phyloP scores from a whole-genome alignment of 208 protist species.

The Trypanosoma melophagium region DNA sequence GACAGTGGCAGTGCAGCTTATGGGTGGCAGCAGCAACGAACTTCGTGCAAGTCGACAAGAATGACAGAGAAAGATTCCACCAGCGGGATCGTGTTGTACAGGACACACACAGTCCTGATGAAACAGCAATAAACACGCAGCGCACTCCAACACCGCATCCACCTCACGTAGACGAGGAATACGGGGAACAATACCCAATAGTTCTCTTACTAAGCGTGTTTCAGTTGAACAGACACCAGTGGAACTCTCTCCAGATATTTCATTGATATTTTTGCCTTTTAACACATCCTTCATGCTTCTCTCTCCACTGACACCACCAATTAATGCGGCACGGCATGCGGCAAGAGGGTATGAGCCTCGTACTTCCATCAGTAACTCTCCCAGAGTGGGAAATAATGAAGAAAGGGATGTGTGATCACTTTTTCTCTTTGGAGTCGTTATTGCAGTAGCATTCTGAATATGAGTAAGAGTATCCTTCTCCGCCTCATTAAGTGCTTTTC shows the following conservation, averaged over 20 bases:
- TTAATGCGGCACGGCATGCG: conserved; percentile 27
- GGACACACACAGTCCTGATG: conserved; percentile 77
- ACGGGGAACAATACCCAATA: conserved; percentile 30
- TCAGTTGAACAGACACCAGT: background rate
- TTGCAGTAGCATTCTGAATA: background rate
- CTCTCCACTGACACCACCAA: conserved; percentile 14
- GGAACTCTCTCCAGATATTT: background rate
- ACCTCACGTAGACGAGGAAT: conserved; percentile 51
- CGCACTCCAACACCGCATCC: conserved; percentile 78
- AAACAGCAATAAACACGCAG: conserved; percentile 65
- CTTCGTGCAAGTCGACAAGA: conserved; percentile 51
- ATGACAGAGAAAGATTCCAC: conserved; percentile 69
- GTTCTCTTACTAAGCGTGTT: conserved; percentile 15
- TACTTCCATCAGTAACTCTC: conserved; percentile 13
- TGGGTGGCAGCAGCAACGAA: background rate
- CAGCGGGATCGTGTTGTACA: conserved; percentile 50
- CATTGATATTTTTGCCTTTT: background rate
- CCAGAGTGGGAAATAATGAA: conserved; percentile 1
- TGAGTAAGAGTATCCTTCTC: background rate
- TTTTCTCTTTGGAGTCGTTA: background rate
- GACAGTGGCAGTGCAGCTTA: conserved; percentile 5
- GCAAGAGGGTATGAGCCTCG: conserved; percentile 9
- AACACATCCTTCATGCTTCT: conserved; percentile 23
- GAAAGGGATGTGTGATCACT: background rate
- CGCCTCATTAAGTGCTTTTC: conserved; percentile 2